Evolutionary conservation across 129 eudicot species (phyloP), one percentile per base, ranked within the genome.

Genomic region (Mikania micrantha): DNA sequence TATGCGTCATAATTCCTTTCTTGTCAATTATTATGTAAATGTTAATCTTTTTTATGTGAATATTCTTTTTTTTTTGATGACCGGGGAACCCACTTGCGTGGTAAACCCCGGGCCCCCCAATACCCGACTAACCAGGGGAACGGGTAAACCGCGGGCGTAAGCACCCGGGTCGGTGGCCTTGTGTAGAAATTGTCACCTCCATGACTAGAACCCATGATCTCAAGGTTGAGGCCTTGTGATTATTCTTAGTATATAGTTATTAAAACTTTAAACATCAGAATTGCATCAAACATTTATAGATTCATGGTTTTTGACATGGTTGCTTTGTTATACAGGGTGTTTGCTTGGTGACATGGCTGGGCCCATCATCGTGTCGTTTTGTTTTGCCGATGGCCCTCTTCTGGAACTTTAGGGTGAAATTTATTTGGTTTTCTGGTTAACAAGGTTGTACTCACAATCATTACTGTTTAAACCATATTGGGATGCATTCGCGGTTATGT

Each of bases 311-410:
- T 32, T 74, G 31, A 35, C 27, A 40, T 32, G 3, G 19, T 70
- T 63, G 73, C 22, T 1, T 19, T 73, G 73, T 66, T 67, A 44
- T 70, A 65, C 85, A 88, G 98, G 98, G 28, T 88, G 98, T 75
- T 78, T 83, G 40, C 41, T 83, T 27, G 98, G 98, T 34, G 98
- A 88, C 76, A 49, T 93, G 80, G 81, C 85, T 0, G 98, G 96
- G 35, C 98, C 98, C 5, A 28, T 77, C 34, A 72, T 93, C 9
- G 83, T 86, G 53, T 69, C 95, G 15, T 60, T 76, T 63, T 86
- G 84, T 47, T 79, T 78, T n/a, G 82, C 74, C 40, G 78, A 61
- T 67, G 57, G 72, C 64, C 62, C 60, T 8, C 72, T 25, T 17
- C 19, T 53, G 66, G 83, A 70, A 45, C 36, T 69, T 61, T 72